phyloP scores from a whole-genome alignment of 148 eudicot species.

The Spergularia bocconei region DNA sequence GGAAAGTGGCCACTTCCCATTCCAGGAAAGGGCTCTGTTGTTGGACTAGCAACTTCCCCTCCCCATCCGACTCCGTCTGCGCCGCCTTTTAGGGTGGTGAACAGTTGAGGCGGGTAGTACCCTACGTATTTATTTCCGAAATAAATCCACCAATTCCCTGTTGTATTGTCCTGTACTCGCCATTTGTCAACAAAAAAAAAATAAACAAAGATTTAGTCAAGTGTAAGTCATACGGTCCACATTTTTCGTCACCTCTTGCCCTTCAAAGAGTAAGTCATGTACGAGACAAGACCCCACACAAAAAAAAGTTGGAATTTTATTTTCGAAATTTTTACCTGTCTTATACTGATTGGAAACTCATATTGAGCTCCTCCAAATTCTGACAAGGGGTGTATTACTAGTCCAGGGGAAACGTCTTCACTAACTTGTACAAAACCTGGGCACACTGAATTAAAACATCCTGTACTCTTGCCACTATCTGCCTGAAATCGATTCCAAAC shows the following conservation, averaged over 20 bases:
- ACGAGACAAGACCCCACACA: no score
- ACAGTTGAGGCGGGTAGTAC: constrained; percentile 5
- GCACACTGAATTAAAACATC: constrained; percentile 23
- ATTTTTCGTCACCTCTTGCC: not conserved
- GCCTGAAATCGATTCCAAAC: constrained; percentile 10
- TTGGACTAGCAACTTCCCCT: constrained; percentile 9
- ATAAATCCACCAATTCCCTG: constrained; percentile 11
- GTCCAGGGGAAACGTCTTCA: constrained; percentile 20
- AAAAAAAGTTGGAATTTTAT: no score
- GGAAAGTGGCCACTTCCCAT: constrained; percentile 20
- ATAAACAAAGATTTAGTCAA: not conserved
- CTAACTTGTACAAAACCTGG: constrained; percentile 35
- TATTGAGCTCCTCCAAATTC: constrained; percentile 11
- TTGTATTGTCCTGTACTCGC: not conserved
- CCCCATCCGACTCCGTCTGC: constrained; percentile 22
- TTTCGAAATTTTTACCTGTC: constrained; percentile 10
- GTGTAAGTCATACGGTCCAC: not conserved
- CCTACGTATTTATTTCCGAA: not conserved
- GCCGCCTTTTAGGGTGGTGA: constrained; percentile 1
- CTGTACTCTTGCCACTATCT: constrained; percentile 26
- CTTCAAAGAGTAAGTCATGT: no score
- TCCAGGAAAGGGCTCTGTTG: not conserved
- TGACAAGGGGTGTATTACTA: constrained; percentile 12
- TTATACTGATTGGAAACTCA: not conserved
- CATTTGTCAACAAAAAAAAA: not conserved